A percentile compares a stretch with the other conserved stretches of the same genome.
Evolutionary conservation across 2,329 filamentous ascomycete genomes (phyloP).

Genomic region (Fragosphaeria purpurea): DNA sequence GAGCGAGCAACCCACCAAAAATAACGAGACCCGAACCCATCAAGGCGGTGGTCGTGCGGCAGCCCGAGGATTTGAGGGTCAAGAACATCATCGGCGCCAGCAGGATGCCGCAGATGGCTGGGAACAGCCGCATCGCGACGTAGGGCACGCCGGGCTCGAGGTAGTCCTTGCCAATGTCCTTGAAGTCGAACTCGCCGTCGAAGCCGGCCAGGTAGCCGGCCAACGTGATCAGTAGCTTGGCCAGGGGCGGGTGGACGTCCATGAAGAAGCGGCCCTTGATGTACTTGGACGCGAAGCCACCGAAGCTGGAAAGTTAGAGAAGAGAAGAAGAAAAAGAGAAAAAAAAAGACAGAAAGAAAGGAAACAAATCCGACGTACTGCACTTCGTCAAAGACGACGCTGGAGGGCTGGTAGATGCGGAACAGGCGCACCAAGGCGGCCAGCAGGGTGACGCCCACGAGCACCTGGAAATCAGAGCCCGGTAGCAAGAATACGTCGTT

Average conservation of each 20-base stretch:
- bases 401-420: conserved; percentile 90
- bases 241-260: conserved; percentile 97
- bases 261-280: conserved; percentile 99
- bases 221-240: conserved; percentile 92
- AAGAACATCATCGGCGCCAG: conserved; percentile 90
- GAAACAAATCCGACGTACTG: conserved; percentile 55
- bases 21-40: conserved; percentile 81
- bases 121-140: conserved; percentile 91
- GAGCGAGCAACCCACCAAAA: conserved; percentile 56
- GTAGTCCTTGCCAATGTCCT: conserved; percentile 99
- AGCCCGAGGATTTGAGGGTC: conserved; percentile 83
- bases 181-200: conserved; percentile 94
- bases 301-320: conserved; percentile 57
- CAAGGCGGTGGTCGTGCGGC: conserved; percentile 72
- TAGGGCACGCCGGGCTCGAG: conserved; percentile 90
- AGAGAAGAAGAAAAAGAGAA: neutral
- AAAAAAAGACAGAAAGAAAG: conserved; percentile 10
- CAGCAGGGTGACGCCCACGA: conserved; percentile 62
- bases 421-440: conserved; percentile 78
- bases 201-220: conserved; percentile 93
- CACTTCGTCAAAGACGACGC: conserved; percentile 98
- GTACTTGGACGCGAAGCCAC: conserved; percentile 96
- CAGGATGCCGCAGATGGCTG: conserved; percentile 78
- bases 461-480: conserved; percentile 68
- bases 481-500: conserved; percentile 88